Conservation (phyloP, 2,329 filamentous ascomycete species). For the Hymenoscyphus linearis region DNA sequence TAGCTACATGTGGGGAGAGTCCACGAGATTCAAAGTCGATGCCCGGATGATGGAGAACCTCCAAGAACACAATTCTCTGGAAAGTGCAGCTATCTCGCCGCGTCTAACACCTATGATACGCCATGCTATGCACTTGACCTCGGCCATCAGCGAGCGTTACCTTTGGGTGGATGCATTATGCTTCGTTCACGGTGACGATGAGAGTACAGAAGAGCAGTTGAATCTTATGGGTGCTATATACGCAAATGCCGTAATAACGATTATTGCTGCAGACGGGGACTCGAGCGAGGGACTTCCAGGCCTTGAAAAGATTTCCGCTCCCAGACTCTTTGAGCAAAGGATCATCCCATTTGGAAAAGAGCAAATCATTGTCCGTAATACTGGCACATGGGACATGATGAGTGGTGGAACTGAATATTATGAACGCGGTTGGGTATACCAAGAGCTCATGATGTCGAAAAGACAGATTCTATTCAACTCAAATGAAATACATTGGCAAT, state of each 20-base stretch:
- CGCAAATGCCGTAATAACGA: neutral
- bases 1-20: neutral
- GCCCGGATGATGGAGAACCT: neutral
- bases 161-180: neutral
- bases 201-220: neutral
- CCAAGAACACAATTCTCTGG: neutral
- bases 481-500: neutral
- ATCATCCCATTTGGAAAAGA: neutral
- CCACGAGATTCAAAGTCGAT: neutral
- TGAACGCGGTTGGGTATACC: neutral
- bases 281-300: neutral
- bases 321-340: neutral
- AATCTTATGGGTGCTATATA: conserved; percentile 2
- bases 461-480: neutral
- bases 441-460: neutral
- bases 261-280: neutral
- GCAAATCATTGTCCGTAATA: neutral
- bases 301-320: neutral
- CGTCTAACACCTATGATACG: neutral
- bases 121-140: neutral
- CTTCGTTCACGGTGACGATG: neutral
- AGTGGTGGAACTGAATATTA: neutral
- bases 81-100: neutral
- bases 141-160: neutral
- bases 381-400: neutral